Evolutionary conservation across 192 early-diverging fungal species (phyloP), one percentile per base, ranked within the genome.

Genomic region (Backusella liffmaniae): DNA sequence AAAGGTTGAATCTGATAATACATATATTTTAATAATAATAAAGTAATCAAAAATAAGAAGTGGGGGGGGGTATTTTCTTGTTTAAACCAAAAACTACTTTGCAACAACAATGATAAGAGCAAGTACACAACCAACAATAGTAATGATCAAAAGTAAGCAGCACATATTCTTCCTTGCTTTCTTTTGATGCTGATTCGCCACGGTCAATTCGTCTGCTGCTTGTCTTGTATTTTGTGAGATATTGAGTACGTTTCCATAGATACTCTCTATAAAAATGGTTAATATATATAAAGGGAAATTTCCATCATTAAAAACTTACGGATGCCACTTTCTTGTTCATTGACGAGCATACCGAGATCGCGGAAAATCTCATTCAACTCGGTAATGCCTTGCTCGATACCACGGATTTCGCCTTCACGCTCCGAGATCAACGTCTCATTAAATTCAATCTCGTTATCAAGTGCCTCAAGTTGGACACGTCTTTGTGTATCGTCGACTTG

Each of bases 361-460:
- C 96, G 84, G 81, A 99, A 99, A 73, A 99, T 95, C 81, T 98
- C 96, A 82, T 98, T 99, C 21, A 99, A 86, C 78, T 98, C 96
- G 5, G 88, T 90, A 65, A 98, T 98, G 26, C 94, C 96, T 72
- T 91, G 89, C 79, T 98, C 97, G 78, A 99, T 97, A 59, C 93
- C 94, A 66, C 88, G 88, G 26, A 99, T 91, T 72, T 98, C 98
- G 30, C 90, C 88, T 77, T 99, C 98, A 23, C 98, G 90, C 84
- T 99, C 97, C 16, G 88, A 88, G 77, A 99, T 99, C 44, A 99
- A 78, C 1, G 89, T 88, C 78, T 98, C 96, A 81, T 99, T 99
- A 76, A 92, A 97, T 82, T 97, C 94, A 12, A 98, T 84, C 69
- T 99, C 96, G 74, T 93, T 93, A 70, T 98, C 98, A 5, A 98